Evolutionary conservation across 2,329 filamentous ascomycete genomes (phyloP).

Genomic region (Periconia digitata): DNA sequence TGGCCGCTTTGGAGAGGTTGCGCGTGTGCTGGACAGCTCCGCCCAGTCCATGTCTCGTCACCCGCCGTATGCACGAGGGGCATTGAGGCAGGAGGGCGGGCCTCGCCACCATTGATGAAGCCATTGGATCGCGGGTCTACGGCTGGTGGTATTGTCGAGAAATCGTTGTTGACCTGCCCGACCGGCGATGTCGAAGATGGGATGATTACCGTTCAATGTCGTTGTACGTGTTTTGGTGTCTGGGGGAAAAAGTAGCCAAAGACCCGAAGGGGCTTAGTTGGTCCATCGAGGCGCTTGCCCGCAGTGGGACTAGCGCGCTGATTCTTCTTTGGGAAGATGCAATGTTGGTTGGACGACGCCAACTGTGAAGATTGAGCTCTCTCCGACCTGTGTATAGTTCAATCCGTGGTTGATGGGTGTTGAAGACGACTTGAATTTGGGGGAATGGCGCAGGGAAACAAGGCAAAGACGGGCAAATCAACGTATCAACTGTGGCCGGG

Average conservation of each 20-base stretch:
- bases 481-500: no score
- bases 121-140: constrained; percentile 30
- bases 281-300: no score
- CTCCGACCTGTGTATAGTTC: no score
- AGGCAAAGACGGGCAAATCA: no score
- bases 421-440: no score
- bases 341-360: no score
- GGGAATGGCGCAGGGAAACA: no score
- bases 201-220: no score
- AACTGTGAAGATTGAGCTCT: no score
- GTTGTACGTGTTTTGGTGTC: neutral
- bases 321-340: no score
- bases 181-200: neutral
- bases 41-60: constrained; percentile 34
- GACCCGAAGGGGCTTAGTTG: neutral
- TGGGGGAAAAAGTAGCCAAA: neutral
- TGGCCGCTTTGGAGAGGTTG: constrained; percentile 50
- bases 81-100: constrained; percentile 42
- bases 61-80: constrained; percentile 39
- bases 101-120: constrained; percentile 24
- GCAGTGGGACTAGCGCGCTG: no score
- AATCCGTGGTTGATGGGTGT: no score
- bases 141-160: neutral
- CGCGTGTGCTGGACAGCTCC: constrained; percentile 42
- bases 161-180: constrained; percentile 2